phyloP scores from a whole-genome alignment of 441 rosid genomes.

The Oxalis stricta region DNA sequence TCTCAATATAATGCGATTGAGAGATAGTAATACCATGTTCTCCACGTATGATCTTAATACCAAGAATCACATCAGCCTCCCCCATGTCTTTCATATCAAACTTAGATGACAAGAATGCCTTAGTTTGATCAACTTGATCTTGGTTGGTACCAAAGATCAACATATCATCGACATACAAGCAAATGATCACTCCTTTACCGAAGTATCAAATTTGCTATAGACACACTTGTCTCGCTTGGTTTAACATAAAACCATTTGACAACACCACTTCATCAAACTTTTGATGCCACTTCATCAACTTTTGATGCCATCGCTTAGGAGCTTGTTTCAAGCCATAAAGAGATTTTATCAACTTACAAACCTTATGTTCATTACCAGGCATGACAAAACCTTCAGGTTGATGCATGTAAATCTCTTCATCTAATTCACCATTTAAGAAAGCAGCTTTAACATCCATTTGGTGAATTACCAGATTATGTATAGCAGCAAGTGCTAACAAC shows the following conservation, averaged over 20 bases:
- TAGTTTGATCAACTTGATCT: background rate
- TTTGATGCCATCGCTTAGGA: background rate
- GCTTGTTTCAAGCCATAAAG: conserved; percentile 1
- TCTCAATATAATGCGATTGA: background rate
- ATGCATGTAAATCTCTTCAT: background rate
- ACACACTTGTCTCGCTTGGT: background rate
- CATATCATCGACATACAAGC: background rate
- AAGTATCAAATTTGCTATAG: no score
- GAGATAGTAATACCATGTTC: background rate
- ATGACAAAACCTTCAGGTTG: background rate
- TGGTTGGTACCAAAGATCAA: background rate
- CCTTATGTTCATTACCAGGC: background rate
- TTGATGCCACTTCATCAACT: background rate
- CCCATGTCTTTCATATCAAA: background rate
- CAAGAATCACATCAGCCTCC: background rate
- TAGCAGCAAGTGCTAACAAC: background rate
- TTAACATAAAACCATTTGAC: background rate
- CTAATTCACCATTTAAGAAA: background rate
- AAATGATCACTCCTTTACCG: background rate
- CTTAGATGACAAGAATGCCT: background rate
- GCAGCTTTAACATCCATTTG: background rate
- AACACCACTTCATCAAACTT: background rate
- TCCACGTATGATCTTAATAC: background rate
- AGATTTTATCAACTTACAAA: background rate
- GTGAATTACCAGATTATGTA: background rate